Percentiles rank a stretch among this genome's conserved stretches.
phyloP scores from a whole-genome alignment of 441 rosid species.

The Erodium texanum region DNA sequence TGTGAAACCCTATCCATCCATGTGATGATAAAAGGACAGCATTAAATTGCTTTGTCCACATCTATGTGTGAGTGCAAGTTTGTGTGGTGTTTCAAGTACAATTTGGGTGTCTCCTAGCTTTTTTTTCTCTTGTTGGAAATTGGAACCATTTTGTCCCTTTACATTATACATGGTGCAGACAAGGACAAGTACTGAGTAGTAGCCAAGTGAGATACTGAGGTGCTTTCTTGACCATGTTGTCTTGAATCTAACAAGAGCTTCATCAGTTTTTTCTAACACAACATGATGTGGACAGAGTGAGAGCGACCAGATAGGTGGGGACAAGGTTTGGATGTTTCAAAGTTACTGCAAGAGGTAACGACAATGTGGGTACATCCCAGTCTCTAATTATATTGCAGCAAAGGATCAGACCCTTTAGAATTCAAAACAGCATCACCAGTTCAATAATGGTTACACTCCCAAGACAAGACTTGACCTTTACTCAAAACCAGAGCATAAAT shows the following conservation, averaged over 20 bases:
- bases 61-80: constrained; percentile 4
- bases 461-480: no score
- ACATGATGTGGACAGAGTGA: constrained; percentile 6
- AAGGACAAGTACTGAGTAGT: constrained; percentile 20
- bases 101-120: constrained; percentile 3
- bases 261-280: constrained; percentile 18
- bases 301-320: constrained; percentile 2
- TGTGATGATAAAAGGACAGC: constrained; percentile 33
- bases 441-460: neutral
- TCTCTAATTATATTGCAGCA: neutral
- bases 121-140: constrained; percentile 35
- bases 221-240: constrained; percentile 33
- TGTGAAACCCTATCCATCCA: constrained; percentile 22
- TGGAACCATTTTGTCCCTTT: constrained; percentile 29
- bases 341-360: constrained; percentile 8
- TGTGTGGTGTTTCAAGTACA: constrained; percentile 20
- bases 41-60: constrained; percentile 20
- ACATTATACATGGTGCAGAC: constrained; percentile 27
- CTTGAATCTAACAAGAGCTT: constrained; percentile 14
- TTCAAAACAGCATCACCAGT: neutral
- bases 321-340: constrained; percentile 2
- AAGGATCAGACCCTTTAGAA: neutral
- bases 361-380: constrained; percentile 2
- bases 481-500: neutral
- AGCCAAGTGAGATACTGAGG: constrained; percentile 13